Evolutionary conservation across 768 basidiomycete genomes (phyloP).

Genomic region (Auricularia cornea): DNA sequence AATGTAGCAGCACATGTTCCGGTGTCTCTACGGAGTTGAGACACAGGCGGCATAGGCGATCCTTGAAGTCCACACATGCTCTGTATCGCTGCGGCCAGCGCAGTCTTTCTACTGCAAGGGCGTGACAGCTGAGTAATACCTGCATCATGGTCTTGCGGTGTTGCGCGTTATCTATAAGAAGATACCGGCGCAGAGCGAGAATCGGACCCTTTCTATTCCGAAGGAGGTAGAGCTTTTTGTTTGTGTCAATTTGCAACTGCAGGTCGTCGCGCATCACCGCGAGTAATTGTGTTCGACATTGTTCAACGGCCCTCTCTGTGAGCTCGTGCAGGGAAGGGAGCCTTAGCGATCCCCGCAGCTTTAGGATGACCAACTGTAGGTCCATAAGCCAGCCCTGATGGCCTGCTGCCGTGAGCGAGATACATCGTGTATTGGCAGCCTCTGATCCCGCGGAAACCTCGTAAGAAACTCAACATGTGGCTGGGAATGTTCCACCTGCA

Average conservation of each 20-base stretch:
- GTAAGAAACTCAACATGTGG: too few species aligned
- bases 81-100: background rate
- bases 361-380: too few species aligned
- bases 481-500: too few species aligned
- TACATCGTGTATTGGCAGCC: too few species aligned
- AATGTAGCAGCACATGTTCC: background rate
- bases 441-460: too few species aligned
- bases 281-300: too few species aligned
- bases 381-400: too few species aligned
- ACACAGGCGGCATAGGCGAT: background rate
- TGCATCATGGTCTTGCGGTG: background rate
- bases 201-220: background rate
- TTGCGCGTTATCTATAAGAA: background rate
- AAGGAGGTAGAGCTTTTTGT: background rate
- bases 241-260: background rate
- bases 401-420: background rate
- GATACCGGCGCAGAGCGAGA: background rate
- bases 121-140: background rate
- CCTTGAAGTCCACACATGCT: background rate
- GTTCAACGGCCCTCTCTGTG: too few species aligned
- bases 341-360: too few species aligned
- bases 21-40: background rate
- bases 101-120: background rate
- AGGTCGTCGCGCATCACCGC: background rate
- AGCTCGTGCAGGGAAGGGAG: too few species aligned